A percentile compares a stretch with the other conserved stretches of the same genome.
These are phyloP conservation scores for Cunninghamia lanceolata DNA, from an alignment of 75 land plant genomes.

Conservation along the genomic window DNA sequence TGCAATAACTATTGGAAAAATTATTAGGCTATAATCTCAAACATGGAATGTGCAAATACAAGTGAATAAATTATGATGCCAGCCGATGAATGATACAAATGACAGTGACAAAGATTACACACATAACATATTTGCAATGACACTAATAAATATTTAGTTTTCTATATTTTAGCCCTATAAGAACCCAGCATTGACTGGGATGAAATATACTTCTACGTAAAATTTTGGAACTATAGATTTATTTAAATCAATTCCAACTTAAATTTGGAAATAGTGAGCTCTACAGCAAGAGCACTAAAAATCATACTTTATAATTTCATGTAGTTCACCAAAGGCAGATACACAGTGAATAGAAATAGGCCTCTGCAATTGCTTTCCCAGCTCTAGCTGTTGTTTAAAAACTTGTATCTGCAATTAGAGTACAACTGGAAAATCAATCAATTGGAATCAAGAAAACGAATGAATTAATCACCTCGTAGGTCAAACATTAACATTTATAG, in stretches of 20 bases:
- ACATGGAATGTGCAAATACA: not conserved
- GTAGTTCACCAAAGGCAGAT: slow-evolving; percentile 83
- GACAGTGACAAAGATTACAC: not conserved
- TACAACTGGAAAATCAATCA: not conserved
- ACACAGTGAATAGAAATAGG: slow-evolving; percentile 94
- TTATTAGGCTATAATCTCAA: not conserved
- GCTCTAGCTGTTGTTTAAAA: slow-evolving; percentile 74
- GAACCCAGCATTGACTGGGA: not conserved
- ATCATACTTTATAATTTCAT: slow-evolving; percentile 54
- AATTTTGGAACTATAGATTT: not conserved
- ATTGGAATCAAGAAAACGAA: not conserved
- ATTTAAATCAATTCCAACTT: not conserved
- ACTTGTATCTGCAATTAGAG: slow-evolving; percentile 55
- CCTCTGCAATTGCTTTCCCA: slow-evolving; percentile 66
- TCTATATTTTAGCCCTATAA: not conserved
- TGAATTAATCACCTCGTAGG: not conserved
- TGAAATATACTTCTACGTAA: not conserved
- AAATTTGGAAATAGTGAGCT: not conserved
- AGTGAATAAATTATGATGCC: not conserved
- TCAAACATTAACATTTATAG: not conserved
- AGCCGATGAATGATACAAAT: not conserved
- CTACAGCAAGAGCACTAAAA: not conserved
- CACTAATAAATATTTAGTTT: not conserved
- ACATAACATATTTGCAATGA: not conserved
- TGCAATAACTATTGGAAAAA: not conserved